Evolutionary conservation across 2,329 filamentous ascomycete genomes (phyloP), one percentile per base, ranked within the genome.

Genomic region (Calonectria leucothoes): DNA sequence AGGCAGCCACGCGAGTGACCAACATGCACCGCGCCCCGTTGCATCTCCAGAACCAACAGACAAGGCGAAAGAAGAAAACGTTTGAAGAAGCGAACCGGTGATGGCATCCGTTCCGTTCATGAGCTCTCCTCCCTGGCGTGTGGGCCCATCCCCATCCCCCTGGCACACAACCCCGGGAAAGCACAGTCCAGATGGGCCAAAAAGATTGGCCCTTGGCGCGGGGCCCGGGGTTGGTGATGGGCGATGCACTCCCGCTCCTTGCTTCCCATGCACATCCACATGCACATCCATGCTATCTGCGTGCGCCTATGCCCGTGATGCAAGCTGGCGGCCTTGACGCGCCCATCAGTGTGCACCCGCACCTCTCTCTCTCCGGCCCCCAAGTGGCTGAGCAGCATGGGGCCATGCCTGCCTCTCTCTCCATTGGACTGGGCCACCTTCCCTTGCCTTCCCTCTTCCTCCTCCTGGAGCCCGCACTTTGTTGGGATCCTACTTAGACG

Each of bases 401-500:
- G 55, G 33, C 55, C 55, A 61, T 61, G 42, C 37, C 11, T n/a
- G n/a, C n/a, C n/a, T n/a, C n/a, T n/a, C n/a, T 7, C 23, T 45
- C 42, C 42, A 45, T 45, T 45, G 42, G 42, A 17, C n/a, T n/a
- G n/a, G n/a, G n/a, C n/a, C 17, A 6, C 4, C n/a, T 45, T 4
- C 10, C 42, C 42, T 45, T 45, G 17, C 39, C 39, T 45, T 45
- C 4, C 10, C 42, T n/a, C 23, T 45, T 20, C 39, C 39, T 45
- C 39, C 17, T 10, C 39, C 39, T 23, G 42, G 4, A 2, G 42
- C 42, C 3, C 5, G n/a, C 42, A 45, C 42, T 45, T 39, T 23
- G 31, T 39, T 61, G 55, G 55, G 31, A 42, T 66, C 61, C 51
- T 73, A 73, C 71, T 70, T 70, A 52, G 65, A 68, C 20, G 29